Base-by-base conservation (phyloP, 371 early-diverging fungal species). In the Coemansia sp. region DNA sequence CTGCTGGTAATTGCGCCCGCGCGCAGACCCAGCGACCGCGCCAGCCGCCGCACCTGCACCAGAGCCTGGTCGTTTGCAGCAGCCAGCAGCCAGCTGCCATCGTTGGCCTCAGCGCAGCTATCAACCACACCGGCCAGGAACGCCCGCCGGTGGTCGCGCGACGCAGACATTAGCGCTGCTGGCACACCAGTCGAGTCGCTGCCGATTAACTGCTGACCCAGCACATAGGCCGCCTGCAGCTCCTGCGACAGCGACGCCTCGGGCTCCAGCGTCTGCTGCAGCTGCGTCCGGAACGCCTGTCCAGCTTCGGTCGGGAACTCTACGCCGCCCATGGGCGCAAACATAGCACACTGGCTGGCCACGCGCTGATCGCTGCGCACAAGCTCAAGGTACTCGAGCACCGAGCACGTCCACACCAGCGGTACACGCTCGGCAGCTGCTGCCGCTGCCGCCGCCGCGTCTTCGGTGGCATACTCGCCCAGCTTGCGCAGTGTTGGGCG, bases 341-440 rank as follows among this genome's bases (percentile, higher is more conserved):
- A 72, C 74, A 72, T 70, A 5, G 31, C 16, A 38, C 64, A 70
- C 7, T 55, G 48, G 14, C 51, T 49, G 12, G 70, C 70, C 14
- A 63, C 44, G 1, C 12, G 24, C 3, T 44, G 36, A 43, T 72
- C 58, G 58, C 39, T 33, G 44, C 56, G 60, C 16, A 54, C 59
- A 14, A 72, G 47, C 40, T 63, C 61, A 33, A 72, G 48, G 42
- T 60, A 72, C 70, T 72, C 71, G 5, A 70, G 58, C 42, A 72
- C 71, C 10, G 64, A 53, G 47, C 71, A 70, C 57, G 69, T 60
- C 74, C 74, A 72, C 18, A 47, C 71, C 46, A 61, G 48, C 51
- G 65, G 58, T 55, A 58, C 31, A 51, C 57, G 60, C 29, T 54
- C 56, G 0, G 70, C 69, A 24, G 24, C 24, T 24, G 24, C 24